Conservation (phyloP, 176 grass and related monocot species). For the Areca catechu region DNA sequence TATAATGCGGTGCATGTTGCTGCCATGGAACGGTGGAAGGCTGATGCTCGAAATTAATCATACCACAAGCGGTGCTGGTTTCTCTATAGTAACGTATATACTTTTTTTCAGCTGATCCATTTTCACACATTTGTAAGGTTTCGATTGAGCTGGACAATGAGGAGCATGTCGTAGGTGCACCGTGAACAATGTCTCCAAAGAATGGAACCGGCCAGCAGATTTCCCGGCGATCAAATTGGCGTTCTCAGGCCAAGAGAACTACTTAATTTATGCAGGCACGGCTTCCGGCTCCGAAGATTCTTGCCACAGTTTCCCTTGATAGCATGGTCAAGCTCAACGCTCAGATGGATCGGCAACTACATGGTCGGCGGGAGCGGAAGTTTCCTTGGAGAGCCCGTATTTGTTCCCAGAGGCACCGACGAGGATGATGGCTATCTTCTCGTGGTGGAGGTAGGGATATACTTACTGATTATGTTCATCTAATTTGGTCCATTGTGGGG, state of each 20-base stretch:
- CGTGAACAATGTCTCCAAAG: constrained; percentile 34
- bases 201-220: constrained; percentile 52
- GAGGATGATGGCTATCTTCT: constrained; percentile 83
- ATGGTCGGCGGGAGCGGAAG: constrained; percentile 40
- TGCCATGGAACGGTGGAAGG: too few species aligned
- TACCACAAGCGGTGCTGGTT: too few species aligned
- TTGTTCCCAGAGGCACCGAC: constrained; percentile 30
- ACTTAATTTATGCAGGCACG: constrained; percentile 50
- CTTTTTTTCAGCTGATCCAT: too few species aligned
- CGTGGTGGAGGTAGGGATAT: constrained; percentile 49
- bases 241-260: constrained; percentile 40
- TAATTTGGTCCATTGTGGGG: too few species aligned
- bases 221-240: constrained; percentile 66
- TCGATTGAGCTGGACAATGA: constrained; percentile 47
- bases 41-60: too few species aligned
- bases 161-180: constrained; percentile 34
- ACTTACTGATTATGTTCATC: too few species aligned
- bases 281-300: constrained; percentile 41
- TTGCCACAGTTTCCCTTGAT: constrained; percentile 73
- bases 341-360: constrained; percentile 19
- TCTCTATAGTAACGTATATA: too few species aligned
- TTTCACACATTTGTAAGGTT: constrained; percentile 16
- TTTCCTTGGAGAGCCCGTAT: constrained; percentile 77
- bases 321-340: constrained; percentile 53
- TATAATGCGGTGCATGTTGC: too few species aligned